Base-by-base conservation (phyloP, 768 basidiomycete genomes). In the Gautieria morchelliformis region DNA sequence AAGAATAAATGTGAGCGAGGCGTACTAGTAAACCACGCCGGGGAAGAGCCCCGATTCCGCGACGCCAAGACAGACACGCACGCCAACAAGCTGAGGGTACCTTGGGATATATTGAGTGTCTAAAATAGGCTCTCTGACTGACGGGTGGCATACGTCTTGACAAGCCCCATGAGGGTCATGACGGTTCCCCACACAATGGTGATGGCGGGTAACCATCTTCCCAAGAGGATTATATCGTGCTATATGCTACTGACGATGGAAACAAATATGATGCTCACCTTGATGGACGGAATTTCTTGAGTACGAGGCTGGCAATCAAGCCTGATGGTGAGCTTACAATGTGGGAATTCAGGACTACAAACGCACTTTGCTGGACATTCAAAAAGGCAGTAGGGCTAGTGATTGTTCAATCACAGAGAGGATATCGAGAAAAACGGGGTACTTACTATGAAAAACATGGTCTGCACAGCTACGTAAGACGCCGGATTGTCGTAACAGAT, bases 291-390 rank as follows among this genome's bases (percentile, higher is more conserved):
- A 85, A 75, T 37, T 74, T 75, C 64, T 85, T 85, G 32, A 87
- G 70, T 5, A 84, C 78, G 45, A 84, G 62, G 63, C 63, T 71
- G 53, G 27, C 27, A 5, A 27, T 27, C 3, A 17, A n/a, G 2
- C 27, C 27, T 5, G 27, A 27, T 27, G 27, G 27, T 27, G 2
- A 27, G 27, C 27, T 27, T 5, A 27, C 5, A 27, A 27, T 27
- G 5, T 27, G 27, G 5, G 33, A 14, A 27, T 27, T 5, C 27
- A 27, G 27, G 27, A 27, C 27, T 27, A 27, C 27, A 2, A 27
- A 63, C 74, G 39, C 59, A 85, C 84, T 88, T 88, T 27, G 83
- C 78, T 0, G 85, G 85, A 59, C 80, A 83, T 70, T 87, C 85
- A 58, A 83, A 84, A 0, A 65, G 71, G 63, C 81, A 82, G 61